These are phyloP conservation scores for Kalmanozyma brasiliensis DNA, from an alignment of 1,284 basidiomycete genomes.

Conservation along the genomic window DNA sequence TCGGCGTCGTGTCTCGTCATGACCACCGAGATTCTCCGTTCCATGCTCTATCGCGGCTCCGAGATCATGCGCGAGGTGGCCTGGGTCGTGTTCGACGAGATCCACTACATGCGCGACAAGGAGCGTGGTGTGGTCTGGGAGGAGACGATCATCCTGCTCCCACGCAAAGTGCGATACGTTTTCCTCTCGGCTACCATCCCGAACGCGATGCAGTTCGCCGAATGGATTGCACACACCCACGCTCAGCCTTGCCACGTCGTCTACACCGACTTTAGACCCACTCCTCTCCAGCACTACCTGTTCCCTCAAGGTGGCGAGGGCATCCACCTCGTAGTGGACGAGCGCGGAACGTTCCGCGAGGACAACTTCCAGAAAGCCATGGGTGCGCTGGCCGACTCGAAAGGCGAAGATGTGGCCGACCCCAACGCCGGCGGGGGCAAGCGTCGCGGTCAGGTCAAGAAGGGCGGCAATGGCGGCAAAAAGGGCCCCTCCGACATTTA, in stretches of 20 bases:
- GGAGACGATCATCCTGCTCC: conserved; percentile 93
- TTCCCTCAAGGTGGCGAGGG: conserved; percentile 97
- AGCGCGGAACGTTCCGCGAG: conserved; percentile 94
- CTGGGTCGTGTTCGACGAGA: conserved; percentile 99
- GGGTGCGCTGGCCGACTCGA: conserved; percentile 82
- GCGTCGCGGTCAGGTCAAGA: conserved; percentile 79
- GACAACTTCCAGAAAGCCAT: conserved; percentile 98
- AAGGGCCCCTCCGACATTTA: conserved; percentile 98
- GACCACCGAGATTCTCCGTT: conserved; percentile 99
- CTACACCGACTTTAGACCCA: conserved; percentile 98
- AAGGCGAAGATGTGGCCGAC: conserved; percentile 94
- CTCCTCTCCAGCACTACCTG: conserved; percentile 96
- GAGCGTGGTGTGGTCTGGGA: conserved; percentile 76
- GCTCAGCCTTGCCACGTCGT: conserved; percentile 99
- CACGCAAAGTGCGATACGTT: conserved; percentile 94
- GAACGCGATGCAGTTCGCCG: conserved; percentile 99
- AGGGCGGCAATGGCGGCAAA: conserved; percentile 91
- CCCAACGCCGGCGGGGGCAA: conserved; percentile 74
- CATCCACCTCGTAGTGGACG: conserved; percentile 97
- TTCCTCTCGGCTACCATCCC: conserved; percentile 99
- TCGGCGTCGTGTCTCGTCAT: conserved; percentile 96
- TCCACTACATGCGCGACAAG: conserved; percentile 99
- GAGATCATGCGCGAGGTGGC: conserved; percentile 99
- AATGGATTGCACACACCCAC: conserved; percentile 98
- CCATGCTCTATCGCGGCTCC: conserved; percentile 98